Base-by-base conservation (phyloP, 2,329 filamentous ascomycete genomes). In the Colletotrichum lini region DNA sequence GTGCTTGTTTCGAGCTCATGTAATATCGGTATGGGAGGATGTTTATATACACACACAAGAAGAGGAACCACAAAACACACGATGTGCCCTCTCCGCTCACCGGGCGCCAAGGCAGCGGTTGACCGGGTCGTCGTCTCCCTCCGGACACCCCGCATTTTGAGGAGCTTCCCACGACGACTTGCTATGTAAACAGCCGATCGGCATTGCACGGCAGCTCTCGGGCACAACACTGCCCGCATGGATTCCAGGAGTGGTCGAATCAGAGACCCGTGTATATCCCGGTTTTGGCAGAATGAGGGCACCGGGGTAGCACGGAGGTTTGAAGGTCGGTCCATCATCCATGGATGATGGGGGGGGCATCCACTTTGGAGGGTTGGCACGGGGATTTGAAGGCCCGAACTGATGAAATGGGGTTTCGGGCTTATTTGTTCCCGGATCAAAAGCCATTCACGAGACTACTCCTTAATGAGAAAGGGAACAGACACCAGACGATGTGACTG, bases 111-210 rank as follows among this genome's bases (percentile, higher is more conserved):
- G 50, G 47, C 30, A 45, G n/a, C 52, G 47, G 30, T 1, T 9
- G 35, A 52, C 35, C 53, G 53, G 58, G 59, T 12, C 9, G 50
- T 44, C 7, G n/a, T 40, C 30, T 38, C 2, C 45, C 9, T 50
- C 30, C 45, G 15, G 35, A 47, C 40, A 42, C 65, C 57, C 65
- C 65, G 62, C 59, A 72, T 63, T 63, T 68, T 63, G 65, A 72
- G 69, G 58, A 68, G 65, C 61, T 65, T 53, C 47, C 10, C n/a
- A n/a, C 30, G 16, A 45, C 23, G 7, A 35, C 35, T 23, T 23
- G 60, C 61, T 21, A 52, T 38, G 35, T 38, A 6, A 18, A 44
- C 35, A 59, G 50, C 49, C 67, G 56, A 40, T 62, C 67, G 50
- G 67, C 21, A 6, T 57, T 26, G 18, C 3, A 26, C n/a, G n/a